Evolutionary conservation across 2,329 filamentous ascomycete genomes (phyloP), one percentile per base, ranked within the genome.

Genomic region (Diaporthe ampelina): DNA sequence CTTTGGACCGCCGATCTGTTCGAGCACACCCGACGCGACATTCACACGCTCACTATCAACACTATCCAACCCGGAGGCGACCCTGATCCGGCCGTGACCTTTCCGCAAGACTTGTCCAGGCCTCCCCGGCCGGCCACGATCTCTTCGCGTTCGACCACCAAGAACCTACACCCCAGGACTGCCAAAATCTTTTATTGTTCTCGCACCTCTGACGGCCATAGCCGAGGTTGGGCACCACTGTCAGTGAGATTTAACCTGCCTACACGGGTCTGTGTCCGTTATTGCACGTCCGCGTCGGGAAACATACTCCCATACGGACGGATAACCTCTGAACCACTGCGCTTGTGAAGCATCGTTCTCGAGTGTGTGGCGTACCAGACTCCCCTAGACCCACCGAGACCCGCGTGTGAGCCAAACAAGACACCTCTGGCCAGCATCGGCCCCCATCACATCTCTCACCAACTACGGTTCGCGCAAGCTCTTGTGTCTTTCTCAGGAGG

Each of bases 1-100:
- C 54, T 58, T 70, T 40, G 70, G 35, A 43, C 50, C 26, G 48
- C 56, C 26, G 35, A 59, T 56, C 58, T n/a, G 3, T 40, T 68
- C 48, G 52, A 54, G 37, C 48, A 54, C 24, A 54, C 32, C 48
- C 63, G 63, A 54, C 63, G 21, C 63, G 48, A 54, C n/a, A 32
- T 26, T 21, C 48, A 8, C 32, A 26, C 29, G 29, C 24, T 17
- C 37, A 52, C 17, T 17, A 45, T 63, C 70, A 63, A 43, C 57
- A 54, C 45, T 45, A 32, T 17, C 21, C 40, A n/a, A 32, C 17
- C 57, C 32, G 58, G 37, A 54, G 32, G 57, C 35, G 21, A 59
- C 43, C 26, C 48, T 54, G 48, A 24, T 13, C 57, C 45, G 21
- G 29, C 57, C 24, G 32, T 61, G 24, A 43, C 48, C 57, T 32